A percentile compares a stretch with the other conserved stretches of the same genome.
Conservation (phyloP, 805 yeast species). For the Candida michaelii region DNA sequence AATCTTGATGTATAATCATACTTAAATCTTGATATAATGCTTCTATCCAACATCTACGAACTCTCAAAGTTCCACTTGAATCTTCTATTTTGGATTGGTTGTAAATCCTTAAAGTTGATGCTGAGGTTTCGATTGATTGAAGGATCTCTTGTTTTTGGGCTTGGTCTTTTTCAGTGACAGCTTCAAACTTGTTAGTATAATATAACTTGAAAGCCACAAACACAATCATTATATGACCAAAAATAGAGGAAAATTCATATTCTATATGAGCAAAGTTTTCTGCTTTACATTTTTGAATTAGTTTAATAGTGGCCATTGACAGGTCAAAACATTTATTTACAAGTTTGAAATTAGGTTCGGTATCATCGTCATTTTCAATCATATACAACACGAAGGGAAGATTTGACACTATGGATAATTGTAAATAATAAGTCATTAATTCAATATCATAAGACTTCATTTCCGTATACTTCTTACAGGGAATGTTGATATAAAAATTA, state of each 20-base stretch:
- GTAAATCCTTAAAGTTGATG: neutral
- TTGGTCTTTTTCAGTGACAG: slow-evolving; percentile 1
- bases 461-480: neutral
- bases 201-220: slow-evolving; percentile 7
- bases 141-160: neutral
- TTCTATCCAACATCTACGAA: slow-evolving; percentile 12
- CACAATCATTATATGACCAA: slow-evolving; percentile 6
- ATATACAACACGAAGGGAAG: slow-evolving; percentile 2
- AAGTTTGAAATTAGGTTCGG: neutral
- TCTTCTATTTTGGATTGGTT: slow-evolving; percentile 6
- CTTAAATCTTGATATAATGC: slow-evolving; percentile 11
- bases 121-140: neutral
- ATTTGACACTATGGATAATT: neutral
- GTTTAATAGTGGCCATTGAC: neutral
- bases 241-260: neutral
- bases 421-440: neutral
- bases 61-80: slow-evolving; percentile 13
- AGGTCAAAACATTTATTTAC: neutral
- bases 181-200: slow-evolving; percentile 5
- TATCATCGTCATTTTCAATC: neutral
- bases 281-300: neutral
- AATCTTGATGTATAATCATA: neutral
- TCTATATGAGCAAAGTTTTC: neutral
- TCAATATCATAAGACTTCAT: neutral
- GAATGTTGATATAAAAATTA: neutral